phyloP scores from a whole-genome alignment of 352 stramenopile genomes.

The Globisporangium alternatum region DNA sequence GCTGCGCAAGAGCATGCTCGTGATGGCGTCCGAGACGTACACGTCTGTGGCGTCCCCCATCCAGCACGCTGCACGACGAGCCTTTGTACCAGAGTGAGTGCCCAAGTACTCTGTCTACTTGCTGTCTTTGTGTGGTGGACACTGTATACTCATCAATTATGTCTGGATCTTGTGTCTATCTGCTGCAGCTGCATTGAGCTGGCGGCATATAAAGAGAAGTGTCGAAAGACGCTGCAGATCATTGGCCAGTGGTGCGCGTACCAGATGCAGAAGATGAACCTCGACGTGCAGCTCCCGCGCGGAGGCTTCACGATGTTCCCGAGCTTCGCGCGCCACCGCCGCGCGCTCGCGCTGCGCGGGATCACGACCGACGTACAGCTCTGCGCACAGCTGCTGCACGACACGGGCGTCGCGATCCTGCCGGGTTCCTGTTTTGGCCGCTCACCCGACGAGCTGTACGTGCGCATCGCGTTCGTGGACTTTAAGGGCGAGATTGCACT shows the following conservation, averaged over 20 bases:
- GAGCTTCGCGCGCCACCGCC: conserved; percentile 70
- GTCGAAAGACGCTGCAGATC: conserved; percentile 76
- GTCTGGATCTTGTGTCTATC: not conserved
- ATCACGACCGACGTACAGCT: conserved; percentile 74
- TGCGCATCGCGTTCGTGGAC: conserved; percentile 82
- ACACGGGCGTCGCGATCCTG: conserved; percentile 84
- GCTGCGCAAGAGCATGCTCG: conserved; percentile 84
- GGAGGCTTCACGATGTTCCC: conserved; percentile 86
- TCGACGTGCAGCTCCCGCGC: conserved; percentile 71
- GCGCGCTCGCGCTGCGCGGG: conserved; percentile 53
- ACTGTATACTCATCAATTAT: not conserved
- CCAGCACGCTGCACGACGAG: conserved; percentile 77
- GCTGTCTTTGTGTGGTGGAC: conserved; percentile 6
- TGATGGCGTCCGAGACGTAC: conserved; percentile 89
- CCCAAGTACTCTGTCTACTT: not conserved
- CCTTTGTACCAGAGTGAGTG: conserved; percentile 76
- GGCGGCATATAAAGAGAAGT: conserved; percentile 76
- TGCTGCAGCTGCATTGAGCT: conserved; percentile 70
- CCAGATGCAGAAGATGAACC: conserved; percentile 82
- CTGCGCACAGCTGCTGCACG: conserved; percentile 71
- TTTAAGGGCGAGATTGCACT: conserved; percentile 87
- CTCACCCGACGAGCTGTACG: conserved; percentile 71
- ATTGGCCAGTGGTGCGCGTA: conserved; percentile 82
- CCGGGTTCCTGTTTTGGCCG: conserved; percentile 83
- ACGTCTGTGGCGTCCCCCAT: conserved; percentile 85